Evolutionary conservation across 805 yeast genomes (phyloP), one percentile per base, ranked within the genome.

Genomic region (Metschnikowia lunata): DNA sequence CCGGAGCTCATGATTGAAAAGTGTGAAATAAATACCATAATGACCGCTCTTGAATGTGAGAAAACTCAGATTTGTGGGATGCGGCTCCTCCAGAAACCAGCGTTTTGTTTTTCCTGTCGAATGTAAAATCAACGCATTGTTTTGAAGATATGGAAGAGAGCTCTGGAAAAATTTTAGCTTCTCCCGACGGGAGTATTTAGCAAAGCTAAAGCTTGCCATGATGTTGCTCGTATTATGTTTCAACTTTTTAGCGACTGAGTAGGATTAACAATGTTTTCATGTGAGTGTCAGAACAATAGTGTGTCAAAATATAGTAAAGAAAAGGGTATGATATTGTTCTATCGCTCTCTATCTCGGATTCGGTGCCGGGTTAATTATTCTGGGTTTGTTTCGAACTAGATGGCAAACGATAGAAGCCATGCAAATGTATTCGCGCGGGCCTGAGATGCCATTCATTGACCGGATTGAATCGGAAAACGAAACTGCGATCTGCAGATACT

Each of bases 11-110:
- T 62, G 65, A 48, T 63, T 65, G 53, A 63, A 67, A 39, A 71
- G 62, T 7, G 72, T 60, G 45, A 61, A 71, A 49, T 71, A 71
- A 15, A 71, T 53, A 1, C 75, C 76, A 49, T 69, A 71, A 45
- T 71, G 76, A n/a, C 76, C 76, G 18, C 51, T 47, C 40, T 58
- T 62, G 13, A 69, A 65, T 12, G 60, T 52, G 40, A 68, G 56
- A 38, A 50, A 51, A 18, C 52, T 47, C n/a, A 46, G 48, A 26
- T 39, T 54, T 3, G 63, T 58, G 7, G 63, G 61, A 35, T 59
- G 60, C 0, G 64, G 64, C 2, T 56, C 63, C 15, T 54, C 61
- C 43, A 46, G 51, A 31, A 35, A 39, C 63, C 63, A 60, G 18
- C 43, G 43, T 26, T 39, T 44, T 4, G 54, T 30, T 11, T 51